Conservation (phyloP, 139 green algal species). For the Asterochloris erici region DNA sequence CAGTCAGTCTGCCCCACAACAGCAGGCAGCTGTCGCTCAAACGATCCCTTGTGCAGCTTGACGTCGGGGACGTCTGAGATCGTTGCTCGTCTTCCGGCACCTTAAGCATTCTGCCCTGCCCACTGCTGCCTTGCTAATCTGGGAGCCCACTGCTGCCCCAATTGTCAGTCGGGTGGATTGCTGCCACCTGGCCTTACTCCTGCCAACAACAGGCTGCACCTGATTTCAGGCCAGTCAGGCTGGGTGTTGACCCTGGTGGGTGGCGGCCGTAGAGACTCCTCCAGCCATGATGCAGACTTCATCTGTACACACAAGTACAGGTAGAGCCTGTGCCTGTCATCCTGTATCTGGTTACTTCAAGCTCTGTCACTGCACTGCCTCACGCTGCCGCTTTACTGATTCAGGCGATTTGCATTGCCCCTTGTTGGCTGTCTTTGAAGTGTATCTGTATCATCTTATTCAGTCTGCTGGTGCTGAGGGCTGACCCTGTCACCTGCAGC, state of each 20-base stretch:
- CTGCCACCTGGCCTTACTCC: neutral
- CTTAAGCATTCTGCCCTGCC: neutral
- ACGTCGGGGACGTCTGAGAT: neutral
- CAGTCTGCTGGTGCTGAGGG: neutral
- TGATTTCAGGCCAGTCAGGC: neutral
- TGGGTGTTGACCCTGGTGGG: conserved; percentile 31
- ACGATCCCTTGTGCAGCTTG: no score
- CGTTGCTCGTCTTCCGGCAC: neutral
- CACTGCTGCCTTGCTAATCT: neutral
- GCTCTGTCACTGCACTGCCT: neutral
- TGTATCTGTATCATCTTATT: neutral
- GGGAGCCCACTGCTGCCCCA: neutral
- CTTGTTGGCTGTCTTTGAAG: neutral
- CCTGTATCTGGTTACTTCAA: neutral
- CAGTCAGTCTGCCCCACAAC: no score
- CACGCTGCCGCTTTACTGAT: neutral
- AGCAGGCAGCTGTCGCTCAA: no score
- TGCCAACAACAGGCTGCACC: neutral
- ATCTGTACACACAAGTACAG: conserved; percentile 15
- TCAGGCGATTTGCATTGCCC: neutral
- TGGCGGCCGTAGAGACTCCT: conserved; percentile 10
- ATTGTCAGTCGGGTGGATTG: neutral
- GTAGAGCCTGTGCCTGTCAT: neutral
- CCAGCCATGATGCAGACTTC: conserved; percentile 33
- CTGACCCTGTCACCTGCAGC: neutral